A percentile compares a stretch with the other conserved stretches of the same genome.
These are phyloP conservation scores for Naganishia albida DNA, from an alignment of 1,284 basidiomycete species.

Conservation along the genomic window DNA sequence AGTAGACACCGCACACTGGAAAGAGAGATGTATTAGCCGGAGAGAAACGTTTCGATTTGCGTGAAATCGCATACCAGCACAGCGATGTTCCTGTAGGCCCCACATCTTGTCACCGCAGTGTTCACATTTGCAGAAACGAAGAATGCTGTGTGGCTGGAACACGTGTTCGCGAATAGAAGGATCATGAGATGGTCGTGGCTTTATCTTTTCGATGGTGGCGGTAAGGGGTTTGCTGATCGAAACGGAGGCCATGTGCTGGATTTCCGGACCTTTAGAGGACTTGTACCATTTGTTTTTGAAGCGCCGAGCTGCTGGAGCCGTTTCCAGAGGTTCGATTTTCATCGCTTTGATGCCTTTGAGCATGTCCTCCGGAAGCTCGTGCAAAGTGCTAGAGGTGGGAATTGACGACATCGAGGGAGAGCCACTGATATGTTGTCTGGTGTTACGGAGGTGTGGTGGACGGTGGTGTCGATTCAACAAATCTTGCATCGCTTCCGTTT, in stretches of 20 bases:
- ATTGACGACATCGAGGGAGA: constrained; percentile 54
- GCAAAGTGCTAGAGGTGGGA: constrained; percentile 47
- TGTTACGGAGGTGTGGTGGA: constrained; percentile 24
- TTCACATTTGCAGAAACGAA: constrained; percentile 88
- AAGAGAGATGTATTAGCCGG: constrained; percentile 1
- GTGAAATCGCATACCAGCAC: constrained; percentile 64
- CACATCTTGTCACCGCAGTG: constrained; percentile 98
- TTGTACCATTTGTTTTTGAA: constrained; percentile 60
- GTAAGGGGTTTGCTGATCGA: constrained; percentile 45
- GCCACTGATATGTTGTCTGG: constrained; percentile 43
- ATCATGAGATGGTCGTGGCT: constrained; percentile 49
- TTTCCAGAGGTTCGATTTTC: constrained; percentile 54
- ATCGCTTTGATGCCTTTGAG: constrained; percentile 28
- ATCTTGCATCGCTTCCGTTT: constrained; percentile 63
- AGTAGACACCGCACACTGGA: constrained; percentile 56
- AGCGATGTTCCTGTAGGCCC: constrained; percentile 86
- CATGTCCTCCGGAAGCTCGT: constrained; percentile 48
- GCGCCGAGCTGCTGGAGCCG: constrained; percentile 52
- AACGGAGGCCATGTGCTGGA: constrained; percentile 37
- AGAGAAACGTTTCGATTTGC: not conserved
- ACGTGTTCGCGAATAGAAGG: constrained; percentile 64
- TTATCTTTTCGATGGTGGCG: constrained; percentile 33
- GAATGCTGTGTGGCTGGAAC: constrained; percentile 85
- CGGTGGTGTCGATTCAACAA: constrained; percentile 37
- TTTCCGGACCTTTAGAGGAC: constrained; percentile 50